Evolutionary conservation across 495 filamentous ascomycete genomes (phyloP).

Genomic region (Aspergillus steynii): DNA sequence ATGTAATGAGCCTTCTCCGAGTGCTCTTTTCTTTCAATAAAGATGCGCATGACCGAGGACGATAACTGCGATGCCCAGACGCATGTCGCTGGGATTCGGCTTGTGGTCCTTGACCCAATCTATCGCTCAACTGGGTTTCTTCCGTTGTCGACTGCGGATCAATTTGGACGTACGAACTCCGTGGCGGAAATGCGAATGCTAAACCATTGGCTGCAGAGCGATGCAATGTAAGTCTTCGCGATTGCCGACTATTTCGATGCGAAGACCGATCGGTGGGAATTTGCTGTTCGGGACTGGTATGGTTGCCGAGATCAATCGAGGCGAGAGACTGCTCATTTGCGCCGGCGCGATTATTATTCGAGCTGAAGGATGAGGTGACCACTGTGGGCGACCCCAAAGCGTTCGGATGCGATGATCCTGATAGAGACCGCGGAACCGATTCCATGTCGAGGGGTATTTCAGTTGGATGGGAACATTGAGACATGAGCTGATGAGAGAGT

Average conservation of each 20-base stretch:
- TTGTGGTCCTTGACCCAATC: conserved; percentile 1
- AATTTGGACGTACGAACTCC: conserved; percentile 4
- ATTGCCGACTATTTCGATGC: neutral
- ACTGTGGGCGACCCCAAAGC: conserved; percentile 6
- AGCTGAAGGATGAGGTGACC: neutral
- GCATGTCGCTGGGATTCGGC: neutral
- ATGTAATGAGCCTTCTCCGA: conserved; percentile 56
- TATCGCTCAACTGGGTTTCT: neutral
- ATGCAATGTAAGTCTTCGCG: conserved; percentile 2
- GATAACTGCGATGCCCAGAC: conserved; percentile 1
- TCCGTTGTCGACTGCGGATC: conserved; percentile 6
- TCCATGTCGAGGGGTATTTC: conserved; percentile 17
- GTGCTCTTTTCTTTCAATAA: conserved; percentile 54
- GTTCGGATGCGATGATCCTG: conserved; percentile 16
- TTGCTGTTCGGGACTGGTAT: neutral
- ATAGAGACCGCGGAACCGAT: conserved; percentile 18
- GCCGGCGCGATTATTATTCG: conserved; percentile 3
- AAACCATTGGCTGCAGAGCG: neutral
- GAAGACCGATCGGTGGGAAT: neutral
- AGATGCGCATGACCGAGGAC: conserved; percentile 47
- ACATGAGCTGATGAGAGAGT: neutral
- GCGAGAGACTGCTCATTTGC: neutral
- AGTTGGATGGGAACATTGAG: conserved; percentile 14
- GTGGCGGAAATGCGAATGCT: conserved; percentile 6
- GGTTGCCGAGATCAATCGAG: neutral